Evolutionary conservation across 176 grass and related monocot species (phyloP), one percentile per base, ranked within the genome.

Genomic region (Tillandsia leiboldiana): DNA sequence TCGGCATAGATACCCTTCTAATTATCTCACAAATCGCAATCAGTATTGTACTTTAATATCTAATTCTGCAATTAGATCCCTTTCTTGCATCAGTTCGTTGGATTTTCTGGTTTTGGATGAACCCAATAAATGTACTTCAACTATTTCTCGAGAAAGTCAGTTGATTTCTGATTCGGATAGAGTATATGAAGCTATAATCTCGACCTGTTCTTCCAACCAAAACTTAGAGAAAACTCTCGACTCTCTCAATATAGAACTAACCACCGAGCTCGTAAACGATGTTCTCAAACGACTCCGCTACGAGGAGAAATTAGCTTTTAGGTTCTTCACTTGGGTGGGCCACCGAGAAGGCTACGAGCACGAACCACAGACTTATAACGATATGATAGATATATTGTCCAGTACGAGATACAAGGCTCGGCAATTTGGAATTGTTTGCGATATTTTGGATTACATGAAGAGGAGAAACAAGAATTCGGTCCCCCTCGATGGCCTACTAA

Each of bases 401-500:
- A 81, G 87, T 75, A 97, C 89, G n/a, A 61, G 79, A n/a, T 97
- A 97, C 82, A 97, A 87, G 83, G 53, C 75, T 62, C 79, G 75
- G 51, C 86, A 87, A 28, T 97, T 97, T 53, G 89, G 86, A 42
- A 65, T 92, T 62, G 81, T 97, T 64, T 97, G 94, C 71, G 77
- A 85, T 26, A 78, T 97, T 57, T 78, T 97, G 65, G 94, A 97
- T 73, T 58, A 87, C 77, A 90, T 97, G 89, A 97, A 97, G 77
- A 82, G 94, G 75, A 79, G 59, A 28, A 23, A 62, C 51, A 75
- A 79, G 11, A 85, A 74, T 61, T 74, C 68, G 0, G 71, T 97
- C 61, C 84, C 94, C 2, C 64, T 87, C 11, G 79, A 90, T 24
- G 86, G 68, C 12, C 48, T 92, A 14, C 56, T 97, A 0, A 48